A percentile compares a stretch with the other conserved stretches of the same genome.
Evolutionary conservation across 495 filamentous ascomycete species (phyloP).

Genomic region (Immersiella caudata): DNA sequence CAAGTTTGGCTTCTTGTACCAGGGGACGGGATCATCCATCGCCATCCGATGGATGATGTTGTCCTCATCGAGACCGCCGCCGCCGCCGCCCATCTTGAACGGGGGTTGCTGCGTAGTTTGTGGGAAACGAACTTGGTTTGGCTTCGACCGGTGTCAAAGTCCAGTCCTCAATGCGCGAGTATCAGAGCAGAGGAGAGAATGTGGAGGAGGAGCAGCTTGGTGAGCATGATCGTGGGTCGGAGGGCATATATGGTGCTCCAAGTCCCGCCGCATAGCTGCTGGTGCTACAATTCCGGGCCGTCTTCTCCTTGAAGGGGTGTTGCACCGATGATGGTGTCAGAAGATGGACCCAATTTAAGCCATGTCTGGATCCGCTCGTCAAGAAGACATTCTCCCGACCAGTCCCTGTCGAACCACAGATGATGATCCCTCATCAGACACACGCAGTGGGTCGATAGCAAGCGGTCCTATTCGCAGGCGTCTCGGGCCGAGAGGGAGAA

Average conservation of each 20-base stretch:
- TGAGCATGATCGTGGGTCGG: not conserved
- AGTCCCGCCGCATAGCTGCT: too few relatives aligned
- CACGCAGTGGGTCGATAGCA: not conserved
- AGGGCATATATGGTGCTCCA: too few relatives aligned
- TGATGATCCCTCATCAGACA: not conserved
- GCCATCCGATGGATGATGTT: slow-evolving; percentile 58
- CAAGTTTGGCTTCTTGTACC: slow-evolving; percentile 68
- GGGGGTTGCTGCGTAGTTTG: not conserved
- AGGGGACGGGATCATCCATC: slow-evolving; percentile 56
- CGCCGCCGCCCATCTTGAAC: slow-evolving; percentile 46
- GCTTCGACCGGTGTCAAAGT: not conserved
- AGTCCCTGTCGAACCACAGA: not conserved
- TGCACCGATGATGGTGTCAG: too few relatives aligned
- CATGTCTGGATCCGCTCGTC: too few relatives aligned
- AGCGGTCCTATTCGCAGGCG: not conserved
- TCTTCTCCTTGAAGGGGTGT: too few relatives aligned
- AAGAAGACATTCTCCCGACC: not conserved
- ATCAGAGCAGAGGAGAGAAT: not conserved
- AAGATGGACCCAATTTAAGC: too few relatives aligned
- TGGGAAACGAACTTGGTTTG: not conserved
- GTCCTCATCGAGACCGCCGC: slow-evolving; percentile 36
- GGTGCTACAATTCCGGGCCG: too few relatives aligned
- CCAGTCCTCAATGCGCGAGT: not conserved
- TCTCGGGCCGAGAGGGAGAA: not conserved
- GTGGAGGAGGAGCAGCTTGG: not conserved